Conservation (phyloP, 768 basidiomycete genomes). For the Gautieria morchelliformis region DNA sequence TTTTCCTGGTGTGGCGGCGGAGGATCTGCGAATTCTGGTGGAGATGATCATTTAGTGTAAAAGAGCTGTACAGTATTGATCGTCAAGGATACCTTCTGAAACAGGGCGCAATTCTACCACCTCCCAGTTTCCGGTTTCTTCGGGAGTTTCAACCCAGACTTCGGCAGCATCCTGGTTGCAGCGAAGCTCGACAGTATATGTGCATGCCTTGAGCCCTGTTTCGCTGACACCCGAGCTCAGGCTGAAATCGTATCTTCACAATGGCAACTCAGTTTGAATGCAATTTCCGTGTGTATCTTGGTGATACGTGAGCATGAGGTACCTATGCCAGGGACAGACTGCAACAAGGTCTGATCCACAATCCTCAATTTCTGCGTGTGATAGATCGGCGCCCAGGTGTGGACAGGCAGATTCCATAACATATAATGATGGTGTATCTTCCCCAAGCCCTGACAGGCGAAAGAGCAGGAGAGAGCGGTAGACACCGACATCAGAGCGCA, state of each 20-base stretch:
- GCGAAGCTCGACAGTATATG: constrained; percentile 49
- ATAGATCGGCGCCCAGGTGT: constrained; percentile 72
- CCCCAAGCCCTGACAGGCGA: constrained; percentile 33
- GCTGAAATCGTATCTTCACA: constrained; percentile 59
- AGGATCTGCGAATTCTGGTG: constrained; percentile 59
- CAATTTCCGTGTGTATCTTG: neutral
- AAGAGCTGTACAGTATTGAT: neutral
- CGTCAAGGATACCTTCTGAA: constrained; percentile 45
- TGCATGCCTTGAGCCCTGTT: constrained; percentile 60
- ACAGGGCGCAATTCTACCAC: constrained; percentile 62
- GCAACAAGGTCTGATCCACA: constrained; percentile 49
- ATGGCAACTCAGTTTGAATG: neutral
- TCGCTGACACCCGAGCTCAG: constrained; percentile 61
- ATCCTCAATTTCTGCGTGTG: constrained; percentile 69
- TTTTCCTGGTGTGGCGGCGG: constrained; percentile 26
- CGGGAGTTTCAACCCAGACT: constrained; percentile 54
- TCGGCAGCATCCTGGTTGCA: constrained; percentile 27
- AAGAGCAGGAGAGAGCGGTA: constrained; percentile 62
- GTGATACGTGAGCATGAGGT: neutral
- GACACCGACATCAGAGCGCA: constrained; percentile 46
- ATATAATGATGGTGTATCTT: constrained; percentile 33
- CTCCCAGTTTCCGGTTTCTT: constrained; percentile 44
- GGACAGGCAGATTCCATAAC: constrained; percentile 77
- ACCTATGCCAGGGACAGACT: constrained; percentile 75
- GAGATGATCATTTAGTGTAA: neutral